A percentile compares a stretch with the other conserved stretches of the same genome.
phyloP scores from a whole-genome alignment of 2,329 filamentous ascomycete species.

The Dothiorella sarmentorum region DNA sequence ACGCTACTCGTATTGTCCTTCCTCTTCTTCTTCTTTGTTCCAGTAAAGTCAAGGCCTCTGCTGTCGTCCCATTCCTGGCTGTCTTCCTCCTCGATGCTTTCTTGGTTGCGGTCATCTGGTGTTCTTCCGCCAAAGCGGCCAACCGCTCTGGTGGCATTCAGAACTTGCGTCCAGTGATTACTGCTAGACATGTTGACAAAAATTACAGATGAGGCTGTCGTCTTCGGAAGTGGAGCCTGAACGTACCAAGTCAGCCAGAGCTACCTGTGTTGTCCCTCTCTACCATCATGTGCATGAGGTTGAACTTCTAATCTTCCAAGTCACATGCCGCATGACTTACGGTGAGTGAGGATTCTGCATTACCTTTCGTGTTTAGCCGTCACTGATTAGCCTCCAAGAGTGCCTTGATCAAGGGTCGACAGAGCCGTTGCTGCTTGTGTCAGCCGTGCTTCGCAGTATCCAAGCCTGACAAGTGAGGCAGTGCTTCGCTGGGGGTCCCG shows the following conservation, averaged over 20 bases:
- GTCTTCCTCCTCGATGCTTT: not conserved
- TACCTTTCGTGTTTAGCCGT: not conserved
- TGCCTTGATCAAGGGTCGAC: no score
- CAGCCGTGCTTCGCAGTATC: not conserved
- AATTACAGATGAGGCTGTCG: not conserved
- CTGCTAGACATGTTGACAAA: not conserved
- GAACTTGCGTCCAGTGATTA: not conserved
- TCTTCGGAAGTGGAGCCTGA: not conserved
- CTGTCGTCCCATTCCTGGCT: not conserved
- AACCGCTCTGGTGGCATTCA: not conserved
- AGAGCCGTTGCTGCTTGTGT: no score
- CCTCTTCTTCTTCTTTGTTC: not conserved
- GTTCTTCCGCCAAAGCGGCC: not conserved
- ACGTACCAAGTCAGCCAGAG: not conserved
- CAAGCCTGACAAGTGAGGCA: not conserved
- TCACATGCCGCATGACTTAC: no score
- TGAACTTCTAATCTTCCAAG: not conserved
- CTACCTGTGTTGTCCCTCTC: no score
- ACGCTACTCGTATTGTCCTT: not conserved
- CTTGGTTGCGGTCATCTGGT: not conserved
- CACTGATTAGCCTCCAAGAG: not conserved
- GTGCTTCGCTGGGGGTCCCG: not conserved
- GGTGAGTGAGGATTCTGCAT: not conserved
- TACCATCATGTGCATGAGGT: not conserved
- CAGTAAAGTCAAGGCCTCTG: not conserved